Evolutionary conservation across 1,139 yeast genomes (phyloP).

Genomic region (Dujonia santamariae): DNA sequence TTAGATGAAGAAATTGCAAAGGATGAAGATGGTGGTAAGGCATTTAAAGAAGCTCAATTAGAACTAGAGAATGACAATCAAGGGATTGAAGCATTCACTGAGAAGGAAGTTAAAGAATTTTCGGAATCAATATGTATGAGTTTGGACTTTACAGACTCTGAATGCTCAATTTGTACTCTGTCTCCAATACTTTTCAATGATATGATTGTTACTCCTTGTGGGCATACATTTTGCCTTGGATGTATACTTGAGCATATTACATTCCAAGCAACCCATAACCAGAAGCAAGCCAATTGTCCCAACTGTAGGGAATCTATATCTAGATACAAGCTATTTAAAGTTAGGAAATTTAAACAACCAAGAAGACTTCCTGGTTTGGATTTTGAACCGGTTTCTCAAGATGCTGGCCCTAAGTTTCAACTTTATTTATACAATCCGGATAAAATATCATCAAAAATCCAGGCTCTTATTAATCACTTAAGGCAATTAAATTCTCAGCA

Average conservation of each 20-base stretch:
- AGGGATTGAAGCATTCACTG: slow-evolving; percentile 15
- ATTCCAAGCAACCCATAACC: slow-evolving; percentile 31
- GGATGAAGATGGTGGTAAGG: slow-evolving; percentile 20
- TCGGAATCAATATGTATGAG: slow-evolving; percentile 24
- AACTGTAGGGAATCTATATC: slow-evolving; percentile 51
- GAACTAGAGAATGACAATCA: background rate
- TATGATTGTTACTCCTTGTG: slow-evolving; percentile 71
- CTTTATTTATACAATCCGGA: slow-evolving; percentile 47
- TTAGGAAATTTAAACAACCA: slow-evolving; percentile 26
- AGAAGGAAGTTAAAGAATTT: slow-evolving; percentile 25
- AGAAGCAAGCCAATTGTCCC: slow-evolving; percentile 50
- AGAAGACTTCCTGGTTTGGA: slow-evolving; percentile 25
- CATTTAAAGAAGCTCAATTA: slow-evolving; percentile 16
- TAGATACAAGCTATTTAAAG: slow-evolving; percentile 40
- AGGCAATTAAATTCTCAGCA: slow-evolving; percentile 48
- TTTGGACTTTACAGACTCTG: slow-evolving; percentile 48
- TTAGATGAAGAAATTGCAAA: slow-evolving; percentile 25
- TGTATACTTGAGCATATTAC: slow-evolving; percentile 74
- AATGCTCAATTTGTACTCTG: slow-evolving; percentile 82
- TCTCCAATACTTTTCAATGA: slow-evolving; percentile 56
- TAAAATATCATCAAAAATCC: slow-evolving; percentile 67
- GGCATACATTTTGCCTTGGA: slow-evolving; percentile 72
- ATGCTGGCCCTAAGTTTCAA: slow-evolving; percentile 19
- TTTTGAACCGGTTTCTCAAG: slow-evolving; percentile 20
- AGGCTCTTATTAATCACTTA: slow-evolving; percentile 64